Conservation (phyloP, 306 rosid genomes). For the Amphicarpaea edgeworthii region DNA sequence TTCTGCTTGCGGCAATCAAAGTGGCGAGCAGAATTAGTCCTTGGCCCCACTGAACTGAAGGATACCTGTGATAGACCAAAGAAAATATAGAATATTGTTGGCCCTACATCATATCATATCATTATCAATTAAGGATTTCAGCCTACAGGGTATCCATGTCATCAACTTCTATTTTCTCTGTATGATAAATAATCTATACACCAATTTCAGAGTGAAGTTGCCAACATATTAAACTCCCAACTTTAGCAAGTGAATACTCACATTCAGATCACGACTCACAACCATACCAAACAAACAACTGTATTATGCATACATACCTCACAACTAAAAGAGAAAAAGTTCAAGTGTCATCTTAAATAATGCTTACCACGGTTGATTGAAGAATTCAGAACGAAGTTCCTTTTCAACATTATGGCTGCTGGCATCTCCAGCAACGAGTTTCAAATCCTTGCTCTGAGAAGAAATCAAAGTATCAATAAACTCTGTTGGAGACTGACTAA, state of each 20-base stretch:
- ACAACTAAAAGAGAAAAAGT: conserved; percentile 11
- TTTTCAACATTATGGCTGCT: conserved; percentile 59
- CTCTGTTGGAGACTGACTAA: conserved; percentile 87
- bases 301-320: conserved; percentile 18
- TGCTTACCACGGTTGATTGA: conserved; percentile 81
- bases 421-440: conserved; percentile 75
- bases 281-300: background rate
- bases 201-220: background rate
- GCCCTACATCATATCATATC: background rate
- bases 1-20: too few species aligned
- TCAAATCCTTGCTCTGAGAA: conserved; percentile 82
- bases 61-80: too few species aligned
- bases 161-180: conserved; percentile 21
- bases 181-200: conserved; percentile 5
- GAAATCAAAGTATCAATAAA: conserved; percentile 69
- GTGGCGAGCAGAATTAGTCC: too few species aligned
- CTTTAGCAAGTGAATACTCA: conserved; percentile 29
- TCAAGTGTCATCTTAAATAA: conserved; percentile 19
- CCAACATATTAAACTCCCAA: conserved; percentile 22
- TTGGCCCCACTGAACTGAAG: too few species aligned
- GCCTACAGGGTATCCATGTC: conserved; percentile 1
- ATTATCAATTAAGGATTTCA: background rate
- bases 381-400: conserved; percentile 66
- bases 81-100: conserved; percentile 13
- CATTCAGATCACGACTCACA: background rate